Evolutionary conservation across 2,329 filamentous ascomycete genomes (phyloP).

Genomic region (Drechslerella stenobrocha): DNA sequence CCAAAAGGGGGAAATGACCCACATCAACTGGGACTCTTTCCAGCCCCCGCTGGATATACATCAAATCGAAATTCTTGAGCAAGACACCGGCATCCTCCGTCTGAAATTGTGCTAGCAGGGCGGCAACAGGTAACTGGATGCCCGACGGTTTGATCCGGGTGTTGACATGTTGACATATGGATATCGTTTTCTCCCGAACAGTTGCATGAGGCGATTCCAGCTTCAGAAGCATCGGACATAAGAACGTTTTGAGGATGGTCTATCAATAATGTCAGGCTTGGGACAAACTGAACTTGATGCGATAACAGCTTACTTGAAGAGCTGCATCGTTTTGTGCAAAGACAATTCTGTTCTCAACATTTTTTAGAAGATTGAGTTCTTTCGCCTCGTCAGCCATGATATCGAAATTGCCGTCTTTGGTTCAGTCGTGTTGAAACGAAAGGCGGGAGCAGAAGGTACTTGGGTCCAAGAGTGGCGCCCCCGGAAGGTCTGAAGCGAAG

Average conservation of each 20-base stretch:
- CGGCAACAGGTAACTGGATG: conserved; percentile 71
- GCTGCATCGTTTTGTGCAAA: conserved; percentile 82
- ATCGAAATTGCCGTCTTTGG: neutral
- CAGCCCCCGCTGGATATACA: conserved; percentile 84
- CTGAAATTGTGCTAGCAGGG: conserved; percentile 87
- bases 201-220: conserved; percentile 76
- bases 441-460: too few relatives aligned
- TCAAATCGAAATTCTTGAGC: conserved; percentile 83
- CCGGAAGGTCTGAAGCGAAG: neutral
- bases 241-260: conserved; percentile 73
- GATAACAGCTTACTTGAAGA: conserved; percentile 59
- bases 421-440: too few relatives aligned
- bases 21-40: conserved; percentile 62
- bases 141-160: conserved; percentile 57
- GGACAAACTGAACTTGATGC: neutral
- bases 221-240: conserved; percentile 82
- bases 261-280: conserved; percentile 54
- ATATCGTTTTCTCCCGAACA: conserved; percentile 76
- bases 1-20: conserved; percentile 1
- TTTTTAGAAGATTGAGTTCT: conserved; percentile 80
- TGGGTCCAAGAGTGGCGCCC: neutral
- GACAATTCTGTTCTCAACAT: conserved; percentile 80
- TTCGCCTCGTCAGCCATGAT: conserved; percentile 62
- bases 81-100: conserved; percentile 65
- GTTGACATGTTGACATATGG: conserved; percentile 72